A percentile compares a stretch with the other conserved stretches of the same genome.
Evolutionary conservation across 768 basidiomycete species (phyloP).

Genomic region (Aureoboletus auriporus): DNA sequence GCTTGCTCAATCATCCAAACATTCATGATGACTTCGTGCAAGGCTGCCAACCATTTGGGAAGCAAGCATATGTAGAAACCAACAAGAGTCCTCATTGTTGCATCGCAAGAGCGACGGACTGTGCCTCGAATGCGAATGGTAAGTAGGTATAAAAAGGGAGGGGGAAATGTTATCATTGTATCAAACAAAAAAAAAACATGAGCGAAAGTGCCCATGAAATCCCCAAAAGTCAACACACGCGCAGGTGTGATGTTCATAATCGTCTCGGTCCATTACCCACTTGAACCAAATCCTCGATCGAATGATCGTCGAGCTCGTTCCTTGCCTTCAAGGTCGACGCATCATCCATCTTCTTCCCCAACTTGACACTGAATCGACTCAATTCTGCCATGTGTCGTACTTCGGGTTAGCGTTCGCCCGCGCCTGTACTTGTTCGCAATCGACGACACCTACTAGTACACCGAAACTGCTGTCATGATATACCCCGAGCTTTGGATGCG

Average conservation of each 20-base stretch:
- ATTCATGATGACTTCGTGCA: too few relatives aligned
- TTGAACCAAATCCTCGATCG: conserved; percentile 88
- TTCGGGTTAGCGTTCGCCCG: conserved; percentile 98
- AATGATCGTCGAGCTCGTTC: conserved; percentile 93
- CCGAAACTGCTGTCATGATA: conserved; percentile 92
- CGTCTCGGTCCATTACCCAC: conserved; percentile 48
- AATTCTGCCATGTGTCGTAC: conserved; percentile 97
- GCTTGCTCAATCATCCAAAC: too few relatives aligned
- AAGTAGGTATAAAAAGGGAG: neutral
- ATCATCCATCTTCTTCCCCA: conserved; percentile 96
- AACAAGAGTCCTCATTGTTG: neutral
- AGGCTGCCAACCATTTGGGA: too few relatives aligned
- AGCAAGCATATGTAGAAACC: neutral
- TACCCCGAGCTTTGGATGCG: conserved; percentile 94
- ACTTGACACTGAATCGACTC: conserved; percentile 86
- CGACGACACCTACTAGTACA: conserved; percentile 88
- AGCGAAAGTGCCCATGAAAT: neutral
- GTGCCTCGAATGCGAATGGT: conserved; percentile 14
- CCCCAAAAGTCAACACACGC: too few relatives aligned
- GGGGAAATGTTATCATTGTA: neutral
- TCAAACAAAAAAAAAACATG: conserved; percentile 1
- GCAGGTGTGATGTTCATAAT: conserved; percentile 34
- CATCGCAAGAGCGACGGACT: neutral
- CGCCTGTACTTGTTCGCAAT: conserved; percentile 97
- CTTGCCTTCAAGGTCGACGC: conserved; percentile 88